phyloP scores from a whole-genome alignment of 257 asterid genomes.

The Solanum pinnatisectum region DNA sequence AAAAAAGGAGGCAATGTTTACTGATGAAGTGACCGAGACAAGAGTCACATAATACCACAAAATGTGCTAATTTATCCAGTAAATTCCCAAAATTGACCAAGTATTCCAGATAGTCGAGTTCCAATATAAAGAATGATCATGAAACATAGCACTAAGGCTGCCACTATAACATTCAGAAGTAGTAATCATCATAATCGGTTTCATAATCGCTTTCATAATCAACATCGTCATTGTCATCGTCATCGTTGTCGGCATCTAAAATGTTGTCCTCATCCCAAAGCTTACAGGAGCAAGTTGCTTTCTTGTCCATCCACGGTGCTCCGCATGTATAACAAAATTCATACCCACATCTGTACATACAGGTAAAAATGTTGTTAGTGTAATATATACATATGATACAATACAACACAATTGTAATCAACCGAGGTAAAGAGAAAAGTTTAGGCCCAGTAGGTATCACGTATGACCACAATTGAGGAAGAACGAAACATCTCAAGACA shows the following conservation, averaged over 20 bases:
- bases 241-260: not conserved
- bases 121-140: not conserved
- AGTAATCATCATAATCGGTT: not conserved
- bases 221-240: not conserved
- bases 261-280: constrained; percentile 28
- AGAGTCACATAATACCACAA: not conserved
- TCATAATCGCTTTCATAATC: not conserved
- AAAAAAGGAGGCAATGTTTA: not conserved
- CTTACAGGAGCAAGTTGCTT: constrained; percentile 16
- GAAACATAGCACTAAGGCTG: too few species aligned
- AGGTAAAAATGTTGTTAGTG: not conserved
- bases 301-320: constrained; percentile 25
- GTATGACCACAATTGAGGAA: not conserved
- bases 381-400: not conserved
- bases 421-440: not conserved
- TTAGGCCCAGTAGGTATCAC: not conserved
- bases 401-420: not conserved
- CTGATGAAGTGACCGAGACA: not conserved
- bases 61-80: not conserved
- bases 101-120: not conserved
- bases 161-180: not conserved
- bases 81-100: not conserved
- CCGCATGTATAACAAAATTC: constrained; percentile 38
- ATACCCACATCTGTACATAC: constrained; percentile 47
- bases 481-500: not conserved